Evolutionary conservation across 305 asterid species (phyloP).

Genomic region (Rubia tinctorum): DNA sequence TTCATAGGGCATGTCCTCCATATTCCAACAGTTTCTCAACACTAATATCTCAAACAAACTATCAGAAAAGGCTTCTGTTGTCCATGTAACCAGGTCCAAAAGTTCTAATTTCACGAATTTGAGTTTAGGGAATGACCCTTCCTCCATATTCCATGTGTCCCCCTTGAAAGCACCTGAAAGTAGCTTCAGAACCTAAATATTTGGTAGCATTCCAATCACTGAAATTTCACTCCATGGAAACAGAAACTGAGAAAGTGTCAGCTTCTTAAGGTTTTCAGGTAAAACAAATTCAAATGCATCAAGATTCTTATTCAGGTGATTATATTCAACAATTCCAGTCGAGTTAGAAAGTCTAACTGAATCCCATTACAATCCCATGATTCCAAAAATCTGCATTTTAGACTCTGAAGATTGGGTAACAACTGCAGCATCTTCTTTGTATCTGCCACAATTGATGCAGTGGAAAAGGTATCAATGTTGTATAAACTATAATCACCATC

Average conservation of each 20-base stretch:
- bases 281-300: not conserved
- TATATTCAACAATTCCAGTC: not conserved
- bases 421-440: not conserved
- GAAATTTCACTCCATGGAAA: conserved; percentile 3
- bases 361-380: conserved; percentile 2
- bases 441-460: conserved; percentile 4
- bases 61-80: conserved; percentile 1
- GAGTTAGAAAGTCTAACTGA: not conserved
- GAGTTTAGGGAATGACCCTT: conserved; percentile 8
- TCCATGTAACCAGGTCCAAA: not conserved
- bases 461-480: not conserved
- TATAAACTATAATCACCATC: not conserved
- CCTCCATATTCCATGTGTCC: not conserved
- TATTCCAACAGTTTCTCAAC: not conserved
- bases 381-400: conserved; percentile 4
- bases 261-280: not conserved
- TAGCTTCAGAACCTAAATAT: conserved; percentile 8
- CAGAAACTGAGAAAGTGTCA: not conserved
- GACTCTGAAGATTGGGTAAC: not conserved
- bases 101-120: not conserved
- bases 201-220: not conserved
- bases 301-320: not conserved
- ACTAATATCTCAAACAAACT: conserved; percentile 4
- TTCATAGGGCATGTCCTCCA: not conserved
- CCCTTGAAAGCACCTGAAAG: not conserved